Percentiles rank a stretch among this genome's conserved stretches.
These are phyloP conservation scores for Trypanosoma platydactyli DNA, from an alignment of 208 protist genomes.

Conservation along the genomic window DNA sequence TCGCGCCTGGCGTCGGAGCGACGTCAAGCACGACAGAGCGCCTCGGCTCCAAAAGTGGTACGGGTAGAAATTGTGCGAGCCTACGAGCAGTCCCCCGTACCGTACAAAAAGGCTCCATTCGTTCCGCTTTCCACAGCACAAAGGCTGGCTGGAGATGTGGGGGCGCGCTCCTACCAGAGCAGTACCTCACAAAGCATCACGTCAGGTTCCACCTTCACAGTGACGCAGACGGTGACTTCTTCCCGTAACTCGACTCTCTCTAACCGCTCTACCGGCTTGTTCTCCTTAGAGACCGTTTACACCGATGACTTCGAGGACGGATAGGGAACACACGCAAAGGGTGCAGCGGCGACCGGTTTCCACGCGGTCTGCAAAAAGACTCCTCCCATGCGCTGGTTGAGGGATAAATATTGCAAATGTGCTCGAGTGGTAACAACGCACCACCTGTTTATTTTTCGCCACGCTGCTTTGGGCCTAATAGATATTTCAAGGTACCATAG, in stretches of 20 bases:
- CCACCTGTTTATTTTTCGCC: too few relatives aligned
- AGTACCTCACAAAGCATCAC: conserved; percentile 4
- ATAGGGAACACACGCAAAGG: too few relatives aligned
- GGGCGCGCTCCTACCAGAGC: not conserved
- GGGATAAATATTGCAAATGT: too few relatives aligned
- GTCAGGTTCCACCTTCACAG: not conserved
- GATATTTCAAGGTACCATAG: too few relatives aligned
- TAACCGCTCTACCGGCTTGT: not conserved
- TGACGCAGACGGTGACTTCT: not conserved
- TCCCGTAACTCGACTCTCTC: not conserved
- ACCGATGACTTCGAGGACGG: conserved; percentile 18
- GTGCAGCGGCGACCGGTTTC: too few relatives aligned
- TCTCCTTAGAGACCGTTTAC: not conserved
- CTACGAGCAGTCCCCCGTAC: conserved; percentile 52
- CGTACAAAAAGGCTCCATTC: conserved; percentile 59
- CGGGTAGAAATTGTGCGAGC: conserved; percentile 58
- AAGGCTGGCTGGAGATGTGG: not conserved
- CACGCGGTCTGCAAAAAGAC: not conserved
- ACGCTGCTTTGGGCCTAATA: too few relatives aligned
- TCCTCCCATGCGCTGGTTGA: too few relatives aligned
- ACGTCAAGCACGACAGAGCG: conserved; percentile 17
- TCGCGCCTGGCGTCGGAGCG: conserved; percentile 19
- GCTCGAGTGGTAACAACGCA: too few relatives aligned
- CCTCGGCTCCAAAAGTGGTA: conserved; percentile 21
- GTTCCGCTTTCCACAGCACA: not conserved